Evolutionary conservation across 208 protist genomes (phyloP).

Genomic region (Naegleria fowleri): DNA sequence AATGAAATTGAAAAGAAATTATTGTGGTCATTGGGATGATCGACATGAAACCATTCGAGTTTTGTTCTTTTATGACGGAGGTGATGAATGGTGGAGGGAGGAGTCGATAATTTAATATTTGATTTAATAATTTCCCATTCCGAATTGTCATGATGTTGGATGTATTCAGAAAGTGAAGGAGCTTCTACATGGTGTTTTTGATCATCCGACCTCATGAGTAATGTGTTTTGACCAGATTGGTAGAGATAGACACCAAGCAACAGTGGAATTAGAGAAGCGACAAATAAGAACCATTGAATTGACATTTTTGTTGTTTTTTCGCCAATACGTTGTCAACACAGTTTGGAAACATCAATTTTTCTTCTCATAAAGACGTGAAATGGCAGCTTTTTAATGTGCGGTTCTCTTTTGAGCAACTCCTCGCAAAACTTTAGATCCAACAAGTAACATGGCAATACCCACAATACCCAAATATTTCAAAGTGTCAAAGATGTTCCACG

Average conservation of each 20-base stretch:
- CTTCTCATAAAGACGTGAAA: no score
- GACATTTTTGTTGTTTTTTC: no score
- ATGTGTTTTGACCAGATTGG: no score
- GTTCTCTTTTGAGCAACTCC: constrained; percentile 17
- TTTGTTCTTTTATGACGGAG: neutral
- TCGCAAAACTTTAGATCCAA: neutral
- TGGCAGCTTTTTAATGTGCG: neutral
- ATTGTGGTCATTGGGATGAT: constrained; percentile 47
- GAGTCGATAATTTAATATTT: neutral
- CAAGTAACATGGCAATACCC: neutral
- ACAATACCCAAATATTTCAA: neutral
- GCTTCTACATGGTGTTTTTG: neutral
- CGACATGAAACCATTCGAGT: constrained; percentile 39
- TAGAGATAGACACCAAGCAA: no score
- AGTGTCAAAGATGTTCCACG: neutral
- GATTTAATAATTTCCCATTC: neutral
- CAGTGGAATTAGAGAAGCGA: no score
- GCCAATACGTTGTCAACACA: no score
- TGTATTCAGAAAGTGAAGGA: neutral
- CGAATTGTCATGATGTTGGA: neutral
- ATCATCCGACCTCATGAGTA: no score
- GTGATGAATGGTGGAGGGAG: neutral
- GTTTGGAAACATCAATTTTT: no score
- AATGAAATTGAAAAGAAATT: constrained; percentile 62
- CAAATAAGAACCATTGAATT: no score